Base-by-base conservation (phyloP, 176 grass and related monocot species). In the Oryza rufipogon region DNA sequence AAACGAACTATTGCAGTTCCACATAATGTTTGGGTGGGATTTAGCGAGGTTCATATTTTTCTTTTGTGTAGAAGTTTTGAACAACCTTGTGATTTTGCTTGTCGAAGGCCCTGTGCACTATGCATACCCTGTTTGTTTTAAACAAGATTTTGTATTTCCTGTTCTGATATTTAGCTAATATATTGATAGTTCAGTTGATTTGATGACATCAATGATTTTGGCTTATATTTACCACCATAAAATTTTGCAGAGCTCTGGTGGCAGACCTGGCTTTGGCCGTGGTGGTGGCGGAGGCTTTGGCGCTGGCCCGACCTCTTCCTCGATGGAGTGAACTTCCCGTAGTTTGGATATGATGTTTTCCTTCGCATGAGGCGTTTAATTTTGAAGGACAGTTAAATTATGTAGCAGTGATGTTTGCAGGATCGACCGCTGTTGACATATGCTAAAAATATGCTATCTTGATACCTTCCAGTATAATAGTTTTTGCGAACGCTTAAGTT, bases 181-280 rank as follows among this genome's bases (percentile, higher is more conserved):
- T 79, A 28, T 30, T 20, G 38, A 58, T 58, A 58, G 7, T 56
- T 56, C 17, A 56, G 15, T 32, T 78, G 12, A 42, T 78, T 73
- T 23, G 7, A 23, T 71, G 16, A 44, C 45, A 3, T 63, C 10
- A 17, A 6, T n/a, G 4, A 54, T 17, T 58, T 36, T 23, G 56
- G 38, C 28, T 68, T 14, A 68, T 7, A 9, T 71, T 69, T 75
- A 61, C 61, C 7, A 22, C 36, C 22, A 8, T 5, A 36, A 51
- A 52, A 54, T 65, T 68, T 56, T 85, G 54, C 83, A 98, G 96
- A 66, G 89, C 70, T 66, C 92, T 87, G 91, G 95, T 83, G 91
- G 83, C 11, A 90, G 92, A 22, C 91, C 94, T 25, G 92, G 89
- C 2, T 98, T 98, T 72, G 96, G 96, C 47, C 96, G 96, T 76